Conservation (phyloP, 2,329 filamentous ascomycete species). For the Sporothrix curviconia region DNA sequence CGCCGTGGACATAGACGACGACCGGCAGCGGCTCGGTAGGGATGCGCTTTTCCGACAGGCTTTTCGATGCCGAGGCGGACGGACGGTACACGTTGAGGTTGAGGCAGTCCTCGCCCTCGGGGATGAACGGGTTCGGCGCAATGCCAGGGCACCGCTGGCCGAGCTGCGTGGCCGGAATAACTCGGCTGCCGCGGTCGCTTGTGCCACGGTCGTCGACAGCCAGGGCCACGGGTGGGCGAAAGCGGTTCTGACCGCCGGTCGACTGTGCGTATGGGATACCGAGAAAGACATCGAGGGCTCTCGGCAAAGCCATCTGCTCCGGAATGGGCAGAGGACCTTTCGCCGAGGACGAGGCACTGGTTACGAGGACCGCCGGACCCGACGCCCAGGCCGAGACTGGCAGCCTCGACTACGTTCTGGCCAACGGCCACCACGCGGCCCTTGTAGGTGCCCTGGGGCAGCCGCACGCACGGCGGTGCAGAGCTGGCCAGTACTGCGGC, state of each 20-base stretch:
- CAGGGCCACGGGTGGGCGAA: slow-evolving; percentile 35
- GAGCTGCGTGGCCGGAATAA: slow-evolving; percentile 11
- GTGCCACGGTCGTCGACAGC: slow-evolving; percentile 8
- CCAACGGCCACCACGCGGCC: slow-evolving; percentile 22
- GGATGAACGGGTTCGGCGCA: slow-evolving; percentile 9
- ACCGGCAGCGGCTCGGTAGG: slow-evolving; percentile 36
- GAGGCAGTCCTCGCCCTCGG: slow-evolving; percentile 44
- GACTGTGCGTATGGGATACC: slow-evolving; percentile 44
- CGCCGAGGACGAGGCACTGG: no score
- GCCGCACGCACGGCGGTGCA: slow-evolving; percentile 21
- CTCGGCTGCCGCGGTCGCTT: neutral
- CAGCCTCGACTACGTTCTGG: slow-evolving; percentile 11
- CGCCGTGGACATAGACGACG: slow-evolving; percentile 57
- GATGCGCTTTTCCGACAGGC: neutral
- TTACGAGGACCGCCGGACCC: neutral
- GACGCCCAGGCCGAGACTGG: slow-evolving; percentile 9
- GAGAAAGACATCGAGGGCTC: slow-evolving; percentile 40
- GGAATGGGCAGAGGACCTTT: neutral
- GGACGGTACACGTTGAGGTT: slow-evolving; percentile 44
- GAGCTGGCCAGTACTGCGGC: slow-evolving; percentile 11
- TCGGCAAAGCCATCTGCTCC: slow-evolving; percentile 24
- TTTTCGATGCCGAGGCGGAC: neutral
- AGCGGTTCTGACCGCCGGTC: slow-evolving; percentile 39
- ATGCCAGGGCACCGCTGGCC: slow-evolving; percentile 20
- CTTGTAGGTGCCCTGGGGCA: slow-evolving; percentile 36